Evolutionary conservation across 306 rosid species (phyloP), one percentile per base, ranked within the genome.

Genomic region (Castanea mollissima): DNA sequence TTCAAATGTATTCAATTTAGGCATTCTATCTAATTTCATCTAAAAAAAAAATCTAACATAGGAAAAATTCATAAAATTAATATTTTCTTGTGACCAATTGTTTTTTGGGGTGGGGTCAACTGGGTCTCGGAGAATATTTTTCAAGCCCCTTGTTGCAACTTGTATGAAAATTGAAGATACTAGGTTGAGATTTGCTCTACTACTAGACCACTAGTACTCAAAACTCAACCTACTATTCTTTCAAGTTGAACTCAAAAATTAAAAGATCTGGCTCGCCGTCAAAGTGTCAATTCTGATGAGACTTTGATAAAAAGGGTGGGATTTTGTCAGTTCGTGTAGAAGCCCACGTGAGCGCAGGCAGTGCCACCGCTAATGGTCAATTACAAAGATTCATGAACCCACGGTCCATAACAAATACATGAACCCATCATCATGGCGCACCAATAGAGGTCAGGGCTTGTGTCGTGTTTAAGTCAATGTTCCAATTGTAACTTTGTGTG

Each of bases 291-390:
- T 27, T 35, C 75, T 74, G 9, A 2, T 7, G 10, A 7, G 19
- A 46, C 52, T 46, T 46, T 0, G 41, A 35, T 35, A 8, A 19
- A 68, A 27, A 29, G 44, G 31, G n/a, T 29, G 31, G n/a, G 70
- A 46, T 52, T 76, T 76, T 62, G 70, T 71, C 74, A 27, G 70
- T 27, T 71, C 29, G 1, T 3, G n/a, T 7, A 5, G 73, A 44
- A 55, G 79, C 34, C 15, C 76, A 69, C 77, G 81, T 74, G 80
- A 74, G 68, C 56, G 23, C 23, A 15, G 83, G 72, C 73, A 23
- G 41, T 72, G 29, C 21, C 70, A 13, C 62, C 63, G 8, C 0
- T 2, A 29, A n/a, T 1, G 46, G 71, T 72, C 63, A 72, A 64
- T 49, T 38, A 2, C 49, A 1, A 41, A 41, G 10, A 46, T 16